Evolutionary conservation across 2,329 filamentous ascomycete genomes (phyloP), one percentile per base, ranked within the genome.

Genomic region (Metarhizium album): DNA sequence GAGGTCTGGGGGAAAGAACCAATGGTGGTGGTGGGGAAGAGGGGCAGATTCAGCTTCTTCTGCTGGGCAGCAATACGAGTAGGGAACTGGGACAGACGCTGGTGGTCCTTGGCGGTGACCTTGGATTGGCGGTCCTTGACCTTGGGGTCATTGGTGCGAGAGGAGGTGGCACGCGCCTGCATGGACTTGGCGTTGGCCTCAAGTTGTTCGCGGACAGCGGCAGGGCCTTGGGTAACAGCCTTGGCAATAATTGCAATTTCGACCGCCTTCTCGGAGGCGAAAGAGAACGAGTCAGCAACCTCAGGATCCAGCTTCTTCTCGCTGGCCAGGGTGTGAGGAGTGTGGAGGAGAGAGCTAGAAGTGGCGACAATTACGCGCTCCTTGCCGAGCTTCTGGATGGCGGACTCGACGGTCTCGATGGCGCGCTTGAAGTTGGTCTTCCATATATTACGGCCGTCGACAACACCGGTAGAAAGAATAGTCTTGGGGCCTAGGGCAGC

Each of bases 371-470:
- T 87, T 70, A 98, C 91, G 67, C 93, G 88, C 61, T 97, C 90
- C 80, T 95, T 91, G 75, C 93, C 91, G 57, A 98, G 83, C 78
- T 95, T 81, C 78, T 96, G 88, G 64, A 97, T 77, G 58, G 91
- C 93, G 54, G 82, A 77, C 82, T 97, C 89, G 55, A 93, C 86
- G 58, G 76, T 82, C 78, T 93, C 90, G 59, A 98, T 94, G 66
- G 93, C 90, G 64, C 82, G 83, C 82, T 95, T 87, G 77, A 96
- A 86, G 84, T 97, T 95, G 75, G 90, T 96, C 87, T 98, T 98
- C 93, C 93, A 98, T 80, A 98, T 97, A 82, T 98, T 98, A 66
- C 93, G 90, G 65, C 93, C 93, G 64, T 98, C 90, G 60, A 98
- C 93, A 62, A 98, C 87, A 88, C 93, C 93, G 58, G 84, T 86